Conservation (phyloP, 2,329 filamentous ascomycete genomes). For the Cercospora canescens region DNA sequence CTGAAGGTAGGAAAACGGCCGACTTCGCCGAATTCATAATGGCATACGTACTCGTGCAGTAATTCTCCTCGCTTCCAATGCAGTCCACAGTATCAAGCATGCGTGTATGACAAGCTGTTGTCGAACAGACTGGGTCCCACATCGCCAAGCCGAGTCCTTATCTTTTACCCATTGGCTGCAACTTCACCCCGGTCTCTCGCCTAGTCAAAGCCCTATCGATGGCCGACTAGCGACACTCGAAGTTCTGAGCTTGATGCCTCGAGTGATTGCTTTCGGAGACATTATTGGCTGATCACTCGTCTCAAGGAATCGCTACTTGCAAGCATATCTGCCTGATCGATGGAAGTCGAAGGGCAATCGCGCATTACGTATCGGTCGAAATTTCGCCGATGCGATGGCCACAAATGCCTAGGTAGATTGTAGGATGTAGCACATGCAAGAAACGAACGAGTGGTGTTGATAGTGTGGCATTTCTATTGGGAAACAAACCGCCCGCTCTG, state of each 20-base stretch:
- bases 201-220: neutral
- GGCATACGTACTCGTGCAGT: too few species aligned
- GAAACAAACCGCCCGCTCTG: neutral
- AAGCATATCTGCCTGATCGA: neutral
- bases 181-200: neutral
- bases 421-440: neutral
- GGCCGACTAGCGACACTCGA: neutral
- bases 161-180: neutral
- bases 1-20: neutral
- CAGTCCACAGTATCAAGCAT: neutral
- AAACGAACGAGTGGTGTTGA: neutral
- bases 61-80: neutral
- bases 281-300: neutral
- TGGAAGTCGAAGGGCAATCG: neutral
- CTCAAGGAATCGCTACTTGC: neutral
- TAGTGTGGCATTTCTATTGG: neutral
- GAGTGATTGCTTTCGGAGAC: neutral
- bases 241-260: neutral
- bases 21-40: neutral
- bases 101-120: neutral
- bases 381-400: neutral
- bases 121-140: neutral
- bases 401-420: neutral
- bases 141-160: neutral
- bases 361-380: neutral